A percentile compares a stretch with the other conserved stretches of the same genome.
Evolutionary conservation across 768 basidiomycete genomes (phyloP).

Genomic region (Tephrocybe sp.): DNA sequence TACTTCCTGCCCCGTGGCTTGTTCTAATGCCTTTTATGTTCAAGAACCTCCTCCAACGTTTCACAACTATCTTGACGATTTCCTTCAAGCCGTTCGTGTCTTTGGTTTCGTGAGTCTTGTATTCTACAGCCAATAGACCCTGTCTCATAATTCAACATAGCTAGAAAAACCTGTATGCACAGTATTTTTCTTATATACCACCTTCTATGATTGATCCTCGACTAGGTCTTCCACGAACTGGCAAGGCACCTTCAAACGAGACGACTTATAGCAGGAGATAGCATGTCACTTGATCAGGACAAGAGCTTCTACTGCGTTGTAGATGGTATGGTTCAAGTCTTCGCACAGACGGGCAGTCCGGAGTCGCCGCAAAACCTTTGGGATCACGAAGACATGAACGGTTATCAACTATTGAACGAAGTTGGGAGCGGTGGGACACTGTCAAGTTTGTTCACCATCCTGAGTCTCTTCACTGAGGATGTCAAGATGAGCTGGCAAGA

Average conservation of each 20-base stretch:
- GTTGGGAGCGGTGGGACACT: constrained; percentile 94
- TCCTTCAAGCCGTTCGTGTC: constrained; percentile 91
- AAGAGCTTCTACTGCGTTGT: constrained; percentile 98
- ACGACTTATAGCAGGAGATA: constrained; percentile 94
- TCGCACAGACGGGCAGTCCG: constrained; percentile 60
- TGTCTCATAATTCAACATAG: constrained; percentile 21
- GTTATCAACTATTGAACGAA: constrained; percentile 94
- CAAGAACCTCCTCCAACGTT: constrained; percentile 71
- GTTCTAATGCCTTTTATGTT: constrained; percentile 13
- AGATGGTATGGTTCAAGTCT: constrained; percentile 96
- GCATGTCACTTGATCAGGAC: constrained; percentile 85
- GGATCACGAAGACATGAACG: constrained; percentile 89
- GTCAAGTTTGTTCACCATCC: constrained; percentile 94
- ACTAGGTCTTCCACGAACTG: constrained; percentile 92
- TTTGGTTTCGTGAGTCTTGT: constrained; percentile 78
- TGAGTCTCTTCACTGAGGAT: constrained; percentile 94
- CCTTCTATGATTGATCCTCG: not conserved
- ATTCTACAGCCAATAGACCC: not conserved
- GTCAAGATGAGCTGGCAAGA: constrained; percentile 89
- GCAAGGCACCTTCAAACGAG: constrained; percentile 94
- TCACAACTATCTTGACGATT: constrained; percentile 97
- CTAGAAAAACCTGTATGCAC: constrained; percentile 85
- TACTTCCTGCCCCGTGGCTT: not conserved
- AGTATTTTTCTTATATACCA: not conserved
- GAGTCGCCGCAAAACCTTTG: constrained; percentile 53